These are phyloP conservation scores for Gaeumannomyces tritici DNA, from an alignment of 2,329 filamentous ascomycete species.

Conservation along the genomic window DNA sequence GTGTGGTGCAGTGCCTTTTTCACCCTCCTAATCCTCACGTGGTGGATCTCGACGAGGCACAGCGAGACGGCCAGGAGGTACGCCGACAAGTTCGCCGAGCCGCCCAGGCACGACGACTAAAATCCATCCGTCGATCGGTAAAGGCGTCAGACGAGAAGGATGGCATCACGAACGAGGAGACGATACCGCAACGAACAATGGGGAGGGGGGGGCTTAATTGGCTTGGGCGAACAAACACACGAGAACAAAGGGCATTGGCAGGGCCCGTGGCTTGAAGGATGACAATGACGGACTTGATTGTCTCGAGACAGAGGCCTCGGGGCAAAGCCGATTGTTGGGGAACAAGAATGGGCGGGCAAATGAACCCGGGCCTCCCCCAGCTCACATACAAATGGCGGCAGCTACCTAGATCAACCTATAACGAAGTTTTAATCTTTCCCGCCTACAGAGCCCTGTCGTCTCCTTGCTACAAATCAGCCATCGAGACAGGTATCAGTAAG, in stretches of 20 bases:
- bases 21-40: slow-evolving; percentile 11
- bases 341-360: background rate
- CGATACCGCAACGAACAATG: background rate
- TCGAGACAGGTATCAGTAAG: too few species aligned
- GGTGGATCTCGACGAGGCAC: slow-evolving; percentile 12
- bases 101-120: background rate
- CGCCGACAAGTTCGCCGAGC: slow-evolving; percentile 7
- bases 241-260: too few species aligned
- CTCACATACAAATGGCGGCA: background rate
- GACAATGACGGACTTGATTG: background rate
- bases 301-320: too few species aligned
- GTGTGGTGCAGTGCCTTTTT: slow-evolving; percentile 12
- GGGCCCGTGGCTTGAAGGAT: too few species aligned
- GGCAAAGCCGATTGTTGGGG: background rate
- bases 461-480: too few species aligned
- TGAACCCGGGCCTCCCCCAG: background rate
- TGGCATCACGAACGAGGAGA: background rate
- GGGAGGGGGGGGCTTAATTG: too few species aligned
- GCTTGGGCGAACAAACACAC: background rate
- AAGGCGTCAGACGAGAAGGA: background rate
- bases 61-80: slow-evolving; percentile 7
- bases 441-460: too few species aligned
- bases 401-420: background rate
- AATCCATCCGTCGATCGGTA: too few species aligned
- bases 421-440: background rate